These are phyloP conservation scores for Celoporthe dispersa DNA, from an alignment of 2,329 filamentous ascomycete genomes.

Conservation along the genomic window DNA sequence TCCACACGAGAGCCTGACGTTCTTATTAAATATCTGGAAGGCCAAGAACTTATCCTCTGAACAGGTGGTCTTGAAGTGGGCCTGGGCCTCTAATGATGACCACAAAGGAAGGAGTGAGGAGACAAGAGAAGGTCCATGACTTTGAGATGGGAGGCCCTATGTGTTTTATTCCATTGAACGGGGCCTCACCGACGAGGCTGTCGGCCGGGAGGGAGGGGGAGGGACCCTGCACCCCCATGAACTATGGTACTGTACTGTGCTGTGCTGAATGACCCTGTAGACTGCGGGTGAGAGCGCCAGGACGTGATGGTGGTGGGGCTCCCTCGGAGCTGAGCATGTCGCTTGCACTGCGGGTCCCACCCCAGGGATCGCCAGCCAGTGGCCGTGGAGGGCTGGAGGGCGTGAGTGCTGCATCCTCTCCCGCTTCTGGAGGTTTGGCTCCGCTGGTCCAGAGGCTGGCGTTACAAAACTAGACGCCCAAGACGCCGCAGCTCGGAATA, in stretches of 20 bases:
- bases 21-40: conserved; percentile 11
- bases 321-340: conserved; percentile 10
- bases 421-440: background rate
- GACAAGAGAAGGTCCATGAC: conserved; percentile 10
- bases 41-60: background rate
- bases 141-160: conserved; percentile 21
- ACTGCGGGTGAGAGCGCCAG: background rate
- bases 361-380: conserved; percentile 22
- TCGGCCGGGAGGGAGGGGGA: background rate
- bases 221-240: background rate
- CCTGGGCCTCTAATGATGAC: conserved; percentile 3
- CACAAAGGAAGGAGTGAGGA: conserved; percentile 14
- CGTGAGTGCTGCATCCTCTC: conserved; percentile 6
- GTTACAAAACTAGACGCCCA: background rate
- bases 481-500: conserved; percentile 9
- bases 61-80: conserved; percentile 12
- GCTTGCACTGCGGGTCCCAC: conserved; percentile 10
- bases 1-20: background rate
- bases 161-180: conserved; percentile 23
- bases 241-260: background rate
- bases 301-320: background rate
- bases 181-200: conserved; percentile 23
- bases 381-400: conserved; percentile 1
- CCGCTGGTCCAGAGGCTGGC: conserved; percentile 13
- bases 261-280: background rate